Evolutionary conservation across 495 filamentous ascomycete species (phyloP).

Genomic region (Tuber microsphaerosporum): DNA sequence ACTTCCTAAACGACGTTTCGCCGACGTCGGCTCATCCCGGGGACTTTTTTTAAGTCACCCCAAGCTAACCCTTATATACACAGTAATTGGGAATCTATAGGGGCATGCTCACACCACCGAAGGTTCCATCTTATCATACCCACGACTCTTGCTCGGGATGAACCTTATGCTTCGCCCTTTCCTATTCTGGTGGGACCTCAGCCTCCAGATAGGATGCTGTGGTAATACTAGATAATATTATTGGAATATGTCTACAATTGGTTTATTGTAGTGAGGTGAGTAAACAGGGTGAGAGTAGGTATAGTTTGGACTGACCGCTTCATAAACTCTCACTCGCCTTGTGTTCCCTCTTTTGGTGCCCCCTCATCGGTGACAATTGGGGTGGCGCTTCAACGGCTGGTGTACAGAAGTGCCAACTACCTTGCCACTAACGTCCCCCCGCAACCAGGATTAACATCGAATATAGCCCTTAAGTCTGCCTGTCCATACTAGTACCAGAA

Average conservation of each 20-base stretch:
- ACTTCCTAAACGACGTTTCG: background rate
- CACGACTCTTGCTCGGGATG: background rate
- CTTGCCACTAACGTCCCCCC: background rate
- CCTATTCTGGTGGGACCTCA: too few relatives aligned
- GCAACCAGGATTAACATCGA: background rate
- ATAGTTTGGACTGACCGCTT: background rate
- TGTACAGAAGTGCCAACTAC: background rate
- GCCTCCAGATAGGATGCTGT: too few relatives aligned
- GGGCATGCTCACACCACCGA: background rate
- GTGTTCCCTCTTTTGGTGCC: background rate
- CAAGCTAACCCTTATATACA: too few relatives aligned
- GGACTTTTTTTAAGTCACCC: background rate
- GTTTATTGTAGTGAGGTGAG: too few relatives aligned
- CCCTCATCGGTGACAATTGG: background rate
- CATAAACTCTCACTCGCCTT: background rate
- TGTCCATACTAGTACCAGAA: background rate
- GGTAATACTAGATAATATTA: too few relatives aligned
- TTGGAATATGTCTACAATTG: too few relatives aligned
- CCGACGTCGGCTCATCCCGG: background rate
- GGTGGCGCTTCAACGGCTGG: background rate
- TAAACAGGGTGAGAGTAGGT: background rate
- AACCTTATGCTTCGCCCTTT: too few relatives aligned
- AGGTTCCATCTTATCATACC: too few relatives aligned
- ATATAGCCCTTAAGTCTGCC: background rate
- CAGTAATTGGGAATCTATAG: background rate